Evolutionary conservation across 1,139 yeast genomes (phyloP), one percentile per base, ranked within the genome.

Genomic region (Lodderomyces pseudojiufengensis): DNA sequence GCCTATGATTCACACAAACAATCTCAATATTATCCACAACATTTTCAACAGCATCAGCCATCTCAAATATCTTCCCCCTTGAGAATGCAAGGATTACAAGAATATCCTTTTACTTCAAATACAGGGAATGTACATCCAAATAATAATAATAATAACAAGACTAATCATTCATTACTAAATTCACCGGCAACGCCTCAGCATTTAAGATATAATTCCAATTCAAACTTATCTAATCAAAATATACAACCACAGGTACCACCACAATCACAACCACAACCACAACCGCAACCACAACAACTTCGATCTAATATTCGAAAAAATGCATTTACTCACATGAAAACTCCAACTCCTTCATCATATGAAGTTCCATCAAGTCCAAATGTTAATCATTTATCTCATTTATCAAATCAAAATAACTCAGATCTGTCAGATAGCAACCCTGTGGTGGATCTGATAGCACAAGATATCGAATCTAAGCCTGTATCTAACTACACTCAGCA

Each of bases 341-440:
- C 74, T 9, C 73, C 74, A 2, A 63, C 73, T 0, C 71, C 71
- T 12, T 60, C 71, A 11, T 50, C 66, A 10, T 67, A 64, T 48
- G 74, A 68, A 24, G 61, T 68, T 9, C 75, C 75, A 3, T 58
- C 65, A 14, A 61, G 69, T 41, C 74, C 75, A 10, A 61, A 54
- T 35, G 54, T 54, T 22, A 59, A 59, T 40, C 59, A 54, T n/a
- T 46, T 56, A 40, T 50, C 63, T 23, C 49, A 51, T 38, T 33
- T 48, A 11, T 50, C 61, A 5, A 57, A 48, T 10, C 66, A 59
- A 36, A 63, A 64, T 44, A 56, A 61, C 32, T 63, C 69, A 6
- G 73, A 67, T 46, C 70, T 63, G 70, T 62, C 71, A 1, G 73
- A 65, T 31, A 62, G 68, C 7, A 63, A 63, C 38, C 47, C 52